A percentile compares a stretch with the other conserved stretches of the same genome.
Conservation (phyloP, 1,284 basidiomycete genomes). For the Heimioporus retisporus region DNA sequence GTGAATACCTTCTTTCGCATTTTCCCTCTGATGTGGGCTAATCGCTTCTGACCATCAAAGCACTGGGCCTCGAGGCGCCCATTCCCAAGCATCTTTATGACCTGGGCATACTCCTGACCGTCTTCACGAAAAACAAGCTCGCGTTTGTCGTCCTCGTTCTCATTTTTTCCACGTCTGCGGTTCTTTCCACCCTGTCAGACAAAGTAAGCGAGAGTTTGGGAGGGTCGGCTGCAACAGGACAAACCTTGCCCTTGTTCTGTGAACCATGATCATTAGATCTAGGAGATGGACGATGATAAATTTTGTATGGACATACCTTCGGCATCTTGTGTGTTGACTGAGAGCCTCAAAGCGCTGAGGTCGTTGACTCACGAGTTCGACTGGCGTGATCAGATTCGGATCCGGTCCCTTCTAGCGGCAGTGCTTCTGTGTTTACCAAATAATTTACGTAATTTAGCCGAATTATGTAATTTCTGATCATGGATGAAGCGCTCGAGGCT, state of each 20-base stretch:
- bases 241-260: conserved; percentile 88
- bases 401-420: conserved; percentile 16
- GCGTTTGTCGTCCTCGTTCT: conserved; percentile 98
- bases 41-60: conserved; percentile 98
- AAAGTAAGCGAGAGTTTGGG: conserved; percentile 18
- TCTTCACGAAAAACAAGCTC: conserved; percentile 99
- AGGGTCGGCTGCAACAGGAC: conserved; percentile 23
- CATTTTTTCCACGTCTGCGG: conserved; percentile 99
- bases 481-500: too few relatives aligned
- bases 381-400: conserved; percentile 10
- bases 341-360: background rate
- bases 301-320: conserved; percentile 27
- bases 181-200: conserved; percentile 94
- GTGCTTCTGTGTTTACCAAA: conserved; percentile 17
- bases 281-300: background rate
- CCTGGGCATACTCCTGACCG: conserved; percentile 99
- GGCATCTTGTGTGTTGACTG: conserved; percentile 28
- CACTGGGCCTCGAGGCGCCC: conserved; percentile 97
- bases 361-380: conserved; percentile 8
- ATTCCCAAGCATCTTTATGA: conserved; percentile 99
- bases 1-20: conserved; percentile 97
- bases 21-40: conserved; percentile 99
- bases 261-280: conserved; percentile 21
- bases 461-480: background rate
- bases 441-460: conserved; percentile 1